Conservation (phyloP, 2,329 filamentous ascomycete genomes). For the Paecilomyces dactylethromorphus region DNA sequence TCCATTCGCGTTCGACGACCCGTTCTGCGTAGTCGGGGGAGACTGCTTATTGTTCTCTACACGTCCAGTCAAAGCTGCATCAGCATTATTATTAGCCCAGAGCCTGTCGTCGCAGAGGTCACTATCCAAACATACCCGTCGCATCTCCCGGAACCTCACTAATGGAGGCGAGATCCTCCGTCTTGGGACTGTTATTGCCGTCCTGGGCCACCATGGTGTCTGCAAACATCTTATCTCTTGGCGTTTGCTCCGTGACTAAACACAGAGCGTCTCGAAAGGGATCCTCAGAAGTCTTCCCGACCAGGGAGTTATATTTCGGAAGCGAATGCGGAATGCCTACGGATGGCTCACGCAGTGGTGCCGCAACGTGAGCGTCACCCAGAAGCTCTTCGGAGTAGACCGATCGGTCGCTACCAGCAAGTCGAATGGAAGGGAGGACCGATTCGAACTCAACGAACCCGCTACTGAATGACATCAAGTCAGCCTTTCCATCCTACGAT, state of each 20-base stretch:
- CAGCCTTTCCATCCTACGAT: slow-evolving; percentile 14
- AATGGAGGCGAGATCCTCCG: slow-evolving; percentile 35
- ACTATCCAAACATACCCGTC: slow-evolving; percentile 28
- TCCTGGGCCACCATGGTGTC: slow-evolving; percentile 34
- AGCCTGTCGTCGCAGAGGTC: slow-evolving; percentile 1
- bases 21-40: slow-evolving; percentile 20
- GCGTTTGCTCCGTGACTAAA: background rate
- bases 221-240: slow-evolving; percentile 23
- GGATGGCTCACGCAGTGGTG: background rate
- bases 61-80: slow-evolving; percentile 11
- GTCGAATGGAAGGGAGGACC: background rate
- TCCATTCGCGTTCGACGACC: slow-evolving; percentile 38
- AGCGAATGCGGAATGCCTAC: background rate
- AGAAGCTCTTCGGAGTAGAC: background rate
- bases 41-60: slow-evolving; percentile 24
- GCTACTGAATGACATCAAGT: slow-evolving; percentile 18
- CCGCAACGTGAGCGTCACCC: background rate
- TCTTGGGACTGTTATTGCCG: slow-evolving; percentile 24
- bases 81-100: slow-evolving; percentile 13
- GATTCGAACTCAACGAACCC: background rate
- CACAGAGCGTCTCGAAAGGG: background rate
- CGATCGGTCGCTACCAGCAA: background rate
- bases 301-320: background rate
- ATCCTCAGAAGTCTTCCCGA: background rate
- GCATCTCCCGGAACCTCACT: slow-evolving; percentile 32